Percentiles rank a stretch among this genome's conserved stretches.
phyloP scores from a whole-genome alignment of 2,329 filamentous ascomycete genomes.

The Bretziella fagacearum region DNA sequence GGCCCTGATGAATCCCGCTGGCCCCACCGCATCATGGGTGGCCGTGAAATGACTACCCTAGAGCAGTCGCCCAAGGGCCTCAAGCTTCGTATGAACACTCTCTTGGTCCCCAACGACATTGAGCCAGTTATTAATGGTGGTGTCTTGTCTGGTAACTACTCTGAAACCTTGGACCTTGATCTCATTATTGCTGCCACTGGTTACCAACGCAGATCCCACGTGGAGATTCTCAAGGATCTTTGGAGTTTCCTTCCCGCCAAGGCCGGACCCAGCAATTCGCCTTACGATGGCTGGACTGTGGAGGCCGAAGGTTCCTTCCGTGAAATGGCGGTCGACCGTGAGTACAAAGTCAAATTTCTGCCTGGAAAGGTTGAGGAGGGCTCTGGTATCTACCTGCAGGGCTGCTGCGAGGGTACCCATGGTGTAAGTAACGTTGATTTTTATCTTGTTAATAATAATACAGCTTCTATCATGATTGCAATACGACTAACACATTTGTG shows the following conservation, averaged over 20 bases:
- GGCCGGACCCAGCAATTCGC: conserved; percentile 19
- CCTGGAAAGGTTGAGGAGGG: conserved; percentile 49
- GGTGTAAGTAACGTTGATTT: conserved; percentile 44
- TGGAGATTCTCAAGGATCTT: conserved; percentile 54
- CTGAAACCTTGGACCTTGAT: conserved; percentile 58
- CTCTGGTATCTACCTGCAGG: conserved; percentile 80
- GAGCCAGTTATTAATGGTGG: conserved; percentile 28
- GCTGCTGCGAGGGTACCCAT: conserved; percentile 83
- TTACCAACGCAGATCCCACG: conserved; percentile 62
- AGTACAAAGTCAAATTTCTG: conserved; percentile 64
- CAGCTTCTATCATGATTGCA: not conserved
- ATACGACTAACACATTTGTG: conserved; percentile 17
- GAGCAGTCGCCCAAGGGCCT: conserved; percentile 33
- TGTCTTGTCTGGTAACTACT: conserved; percentile 18
- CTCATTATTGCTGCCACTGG: conserved; percentile 76
- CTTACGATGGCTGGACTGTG: conserved; percentile 25
- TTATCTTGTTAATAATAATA: conserved; percentile 8
- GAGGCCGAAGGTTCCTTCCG: conserved; percentile 22
- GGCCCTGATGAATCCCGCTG: conserved; percentile 53
- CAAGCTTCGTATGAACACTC: conserved; percentile 35
- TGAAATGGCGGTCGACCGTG: conserved; percentile 45
- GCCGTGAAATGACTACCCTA: conserved; percentile 48
- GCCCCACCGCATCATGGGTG: conserved; percentile 64
- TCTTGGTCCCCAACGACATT: conserved; percentile 8
- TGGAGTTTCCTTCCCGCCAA: conserved; percentile 45